Evolutionary conservation across 805 yeast genomes (phyloP).

Genomic region (Metschnikowia noctiluminum): DNA sequence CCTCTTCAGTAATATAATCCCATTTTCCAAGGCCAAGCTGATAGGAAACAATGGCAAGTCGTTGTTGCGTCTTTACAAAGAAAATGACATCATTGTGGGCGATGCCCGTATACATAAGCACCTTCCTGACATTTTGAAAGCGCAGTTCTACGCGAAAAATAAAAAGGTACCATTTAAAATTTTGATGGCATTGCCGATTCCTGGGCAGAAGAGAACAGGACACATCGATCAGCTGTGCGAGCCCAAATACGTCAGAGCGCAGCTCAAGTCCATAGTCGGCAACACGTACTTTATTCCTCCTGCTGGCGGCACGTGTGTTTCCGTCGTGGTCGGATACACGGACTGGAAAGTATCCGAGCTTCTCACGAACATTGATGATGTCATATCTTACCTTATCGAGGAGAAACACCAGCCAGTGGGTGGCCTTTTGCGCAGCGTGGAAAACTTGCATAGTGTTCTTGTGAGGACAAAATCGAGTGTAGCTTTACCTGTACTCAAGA

Average conservation of each 20-base stretch:
- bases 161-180: constrained; percentile 67
- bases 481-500: constrained; percentile 52
- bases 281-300: constrained; percentile 61
- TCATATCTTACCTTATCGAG: constrained; percentile 46
- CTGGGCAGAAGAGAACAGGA: constrained; percentile 39
- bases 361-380: constrained; percentile 50
- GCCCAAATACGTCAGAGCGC: constrained; percentile 58
- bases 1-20: constrained; percentile 55
- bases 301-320: constrained; percentile 56
- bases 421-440: constrained; percentile 47
- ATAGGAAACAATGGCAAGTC: constrained; percentile 43
- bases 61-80: constrained; percentile 49
- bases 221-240: constrained; percentile 59
- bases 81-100: constrained; percentile 63
- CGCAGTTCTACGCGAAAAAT: constrained; percentile 58
- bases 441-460: constrained; percentile 48
- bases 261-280: constrained; percentile 59
- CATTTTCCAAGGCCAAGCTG: constrained; percentile 54
- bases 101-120: constrained; percentile 66
- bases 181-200: constrained; percentile 49
- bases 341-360: constrained; percentile 43
- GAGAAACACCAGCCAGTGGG: constrained; percentile 52
- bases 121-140: constrained; percentile 56
- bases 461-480: constrained; percentile 66
- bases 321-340: constrained; percentile 57